These are phyloP conservation scores for Fusarium bulbicola DNA, from an alignment of 2,329 filamentous ascomycete genomes.

Conservation along the genomic window DNA sequence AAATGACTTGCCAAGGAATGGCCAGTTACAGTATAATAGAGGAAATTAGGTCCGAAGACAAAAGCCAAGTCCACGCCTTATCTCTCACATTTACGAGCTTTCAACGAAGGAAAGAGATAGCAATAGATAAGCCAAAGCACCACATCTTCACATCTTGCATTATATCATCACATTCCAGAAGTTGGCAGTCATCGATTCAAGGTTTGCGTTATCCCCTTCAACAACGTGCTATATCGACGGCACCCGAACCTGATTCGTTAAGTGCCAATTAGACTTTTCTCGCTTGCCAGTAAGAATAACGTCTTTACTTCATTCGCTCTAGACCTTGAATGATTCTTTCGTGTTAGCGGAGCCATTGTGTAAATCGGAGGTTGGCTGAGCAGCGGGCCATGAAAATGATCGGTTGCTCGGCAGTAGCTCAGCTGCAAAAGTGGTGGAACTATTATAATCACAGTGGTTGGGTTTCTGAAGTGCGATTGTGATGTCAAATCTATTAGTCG, in stretches of 20 bases:
- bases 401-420: background rate
- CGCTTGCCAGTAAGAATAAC: background rate
- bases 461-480: background rate
- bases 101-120: too few relatives aligned
- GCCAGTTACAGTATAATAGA: too few relatives aligned
- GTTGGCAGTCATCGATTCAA: background rate
- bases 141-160: background rate
- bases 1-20: too few relatives aligned
- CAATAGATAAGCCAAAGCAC: too few relatives aligned
- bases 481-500: background rate
- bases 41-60: background rate
- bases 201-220: background rate
- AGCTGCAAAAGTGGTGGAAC: too few relatives aligned
- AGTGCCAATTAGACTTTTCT: background rate
- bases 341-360: background rate
- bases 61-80: background rate
- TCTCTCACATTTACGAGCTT: too few relatives aligned
- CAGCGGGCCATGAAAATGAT: background rate
- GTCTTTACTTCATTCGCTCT: background rate
- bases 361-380: background rate
- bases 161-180: background rate
- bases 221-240: background rate
- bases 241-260: background rate
- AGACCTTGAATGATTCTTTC: background rate
- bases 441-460: background rate